Base-by-base conservation (phyloP, 2,329 filamentous ascomycete genomes). In the Penicillium psychrosexuale region DNA sequence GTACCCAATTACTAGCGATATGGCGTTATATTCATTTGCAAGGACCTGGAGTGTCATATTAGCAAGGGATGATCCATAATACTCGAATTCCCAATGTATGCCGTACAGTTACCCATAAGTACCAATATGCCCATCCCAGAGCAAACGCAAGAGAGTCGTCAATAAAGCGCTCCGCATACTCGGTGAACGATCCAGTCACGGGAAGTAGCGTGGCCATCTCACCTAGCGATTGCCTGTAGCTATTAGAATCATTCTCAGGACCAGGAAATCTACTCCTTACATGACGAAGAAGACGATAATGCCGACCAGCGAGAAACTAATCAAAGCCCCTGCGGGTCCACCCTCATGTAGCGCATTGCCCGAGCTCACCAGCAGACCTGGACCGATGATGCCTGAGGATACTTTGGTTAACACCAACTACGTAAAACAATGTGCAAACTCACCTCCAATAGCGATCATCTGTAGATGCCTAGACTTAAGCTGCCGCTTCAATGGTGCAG, bases 181-280 rank as follows among this genome's bases (percentile, higher is more conserved):
- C 84, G n/a, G 85, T 84, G 64, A 91, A 90, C 0, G 85, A 85
- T 3, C 88, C 88, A 5, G 85, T 84, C 0, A 83, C 86, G 0
- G 88, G 88, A 61, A 87, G 90, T 1, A 90, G 73, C 7, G 88
- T 90, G 3, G 88, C 88, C 63, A 91, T 76, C 69, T 91, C 88
- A 19, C 88, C 88, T 7, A 91, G 75, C 5, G 84, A 87, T 76
- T 90, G 88, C 83, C 89, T 90, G 78, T 80, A 56, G 66, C 12
- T 7, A n/a, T 51, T 30, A 60, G 37, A 8, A 34, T 47, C 11
- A 27, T 30, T 19, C 17, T 37, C 24, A 6, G 28, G 45, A 1
- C 3, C 13, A 44, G 9, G 24, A 31, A 12, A 17, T 8, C 4
- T 2, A 12, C 22, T 8, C 27, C 19, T 45, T 56, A 72, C 72